Evolutionary conservation across 2,329 filamentous ascomycete species (phyloP), one percentile per base, ranked within the genome.

Genomic region (Penicillium sp.): DNA sequence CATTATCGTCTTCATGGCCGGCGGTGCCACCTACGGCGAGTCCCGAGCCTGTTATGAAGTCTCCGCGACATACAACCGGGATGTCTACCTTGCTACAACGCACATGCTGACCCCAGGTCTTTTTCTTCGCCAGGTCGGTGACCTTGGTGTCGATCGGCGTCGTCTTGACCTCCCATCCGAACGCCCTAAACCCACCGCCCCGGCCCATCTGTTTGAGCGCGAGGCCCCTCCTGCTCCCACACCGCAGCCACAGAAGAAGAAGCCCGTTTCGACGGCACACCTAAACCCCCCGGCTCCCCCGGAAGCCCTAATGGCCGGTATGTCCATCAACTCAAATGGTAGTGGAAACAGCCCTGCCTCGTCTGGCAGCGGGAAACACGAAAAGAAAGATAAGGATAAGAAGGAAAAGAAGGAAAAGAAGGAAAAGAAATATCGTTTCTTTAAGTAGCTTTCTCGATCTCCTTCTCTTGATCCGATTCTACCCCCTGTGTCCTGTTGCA

Each of bases 1-100:
- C 48, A 82, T 97, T 50, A 89, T 99, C 55, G 87, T 97, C 14
- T 97, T 96, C 70, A 88, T 97, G 82, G 94, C 93, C 1, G 94
- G 94, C 44, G 94, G 94, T 41, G 94, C 94, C 18, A 97, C 94
- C 0, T 96, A 93, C 71, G 91, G 90, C 5, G 94, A 99, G 75
- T 83, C 90, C 30, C 85, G 94, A 27, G 83, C 86, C 11, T 99
- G 94, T 75, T 97, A 97, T 70, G 91, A 97, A 66, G 78, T 93
- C 26, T 88, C 90, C 2, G 82, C 86, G 48, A 78, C 85, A 46
- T 85, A 85, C 43, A 85, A 84, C 48, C 85, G 88, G 60, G 94
- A 99, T 64, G 78, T 97, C n/a, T 90, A 95, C 70, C 83, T 99
- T 5, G 84, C 88, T 16, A 94, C 90, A 0, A 92, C 89, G 23